phyloP scores from a whole-genome alignment of 1,139 yeast genomes.

The Saccharomyces hybrid region DNA sequence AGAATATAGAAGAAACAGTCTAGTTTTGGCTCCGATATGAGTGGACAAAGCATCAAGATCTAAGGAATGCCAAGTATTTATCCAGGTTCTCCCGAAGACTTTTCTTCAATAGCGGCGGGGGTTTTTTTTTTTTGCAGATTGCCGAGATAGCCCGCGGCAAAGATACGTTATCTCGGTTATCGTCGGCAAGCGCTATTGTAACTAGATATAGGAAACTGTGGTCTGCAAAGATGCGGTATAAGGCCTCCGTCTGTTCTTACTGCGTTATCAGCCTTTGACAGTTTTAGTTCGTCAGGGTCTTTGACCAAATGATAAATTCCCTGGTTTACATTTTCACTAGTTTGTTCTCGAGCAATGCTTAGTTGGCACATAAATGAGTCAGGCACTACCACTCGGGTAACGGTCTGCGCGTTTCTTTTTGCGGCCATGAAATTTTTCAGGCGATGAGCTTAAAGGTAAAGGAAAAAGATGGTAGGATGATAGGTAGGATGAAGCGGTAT shows the following conservation, averaged over 20 bases:
- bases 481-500: background rate
- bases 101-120: background rate
- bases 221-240: background rate
- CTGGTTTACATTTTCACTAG: too few species aligned
- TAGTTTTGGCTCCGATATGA: background rate
- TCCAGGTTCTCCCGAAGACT: background rate
- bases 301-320: too few species aligned
- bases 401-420: background rate
- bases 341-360: too few species aligned
- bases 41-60: background rate
- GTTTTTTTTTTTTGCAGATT: background rate
- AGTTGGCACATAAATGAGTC: too few species aligned
- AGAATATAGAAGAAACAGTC: background rate
- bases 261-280: background rate
- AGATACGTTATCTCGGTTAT: background rate
- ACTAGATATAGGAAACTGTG: background rate
- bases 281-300: background rate
- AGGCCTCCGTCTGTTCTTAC: background rate
- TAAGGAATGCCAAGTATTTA: background rate
- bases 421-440: slow-evolving; percentile 5
- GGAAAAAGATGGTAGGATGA: background rate
- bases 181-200: background rate
- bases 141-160: background rate
- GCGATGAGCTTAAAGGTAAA: slow-evolving; percentile 3
- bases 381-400: background rate